Base-by-base conservation (phyloP, 768 basidiomycete genomes). In the Pleurotus salmoneostramineus region DNA sequence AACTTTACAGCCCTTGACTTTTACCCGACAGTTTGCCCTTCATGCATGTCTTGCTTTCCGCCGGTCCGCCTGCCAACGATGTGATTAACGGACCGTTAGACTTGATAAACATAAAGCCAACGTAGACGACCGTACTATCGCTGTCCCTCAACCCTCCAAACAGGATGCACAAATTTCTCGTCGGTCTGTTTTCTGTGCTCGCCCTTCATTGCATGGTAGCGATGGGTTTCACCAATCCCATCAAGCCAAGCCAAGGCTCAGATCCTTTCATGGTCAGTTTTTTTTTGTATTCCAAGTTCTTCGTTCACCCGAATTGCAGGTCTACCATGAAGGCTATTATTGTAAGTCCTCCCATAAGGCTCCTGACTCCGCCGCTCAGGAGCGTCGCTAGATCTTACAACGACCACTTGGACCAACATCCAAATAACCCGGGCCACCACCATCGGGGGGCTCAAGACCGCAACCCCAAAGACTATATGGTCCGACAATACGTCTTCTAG, bases 381-480 rank as follows among this genome's bases (percentile, higher is more conserved):
- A n/a, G 34, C n/a, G 10, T 10, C 33, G 47, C 2, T 35, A 69
- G 68, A 71, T 40, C 55, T 71, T 17, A 70, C 70, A 1, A 59
- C 65, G 5, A 71, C 69, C 8, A 71, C 70, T 2, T 70, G 70
- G 70, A 62, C 62, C 3, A 69, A 71, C 42, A 68, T 70, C 46
- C 64, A 69, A 56, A 64, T 70, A 37, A 69, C 68, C 6, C 64
- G 70, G 4, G 69, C 68, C 15, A 68, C 68, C 3, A 71, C 66
- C 15, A 61, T 71, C 21, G 62, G 40, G 6, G 74, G 73, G 33
- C 63, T 75, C 56, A 75, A 71, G 47, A 75, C 67, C 4, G 73
- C 71, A 3, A 69, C 67, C 0, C 69, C 73, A 5, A 74, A 67
- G 42, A 60, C 63, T 4, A 44, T 71, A n/a, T 71, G 69, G 69